phyloP scores from a whole-genome alignment of 2,329 filamentous ascomycete genomes.

The Leptodontidium sp. region DNA sequence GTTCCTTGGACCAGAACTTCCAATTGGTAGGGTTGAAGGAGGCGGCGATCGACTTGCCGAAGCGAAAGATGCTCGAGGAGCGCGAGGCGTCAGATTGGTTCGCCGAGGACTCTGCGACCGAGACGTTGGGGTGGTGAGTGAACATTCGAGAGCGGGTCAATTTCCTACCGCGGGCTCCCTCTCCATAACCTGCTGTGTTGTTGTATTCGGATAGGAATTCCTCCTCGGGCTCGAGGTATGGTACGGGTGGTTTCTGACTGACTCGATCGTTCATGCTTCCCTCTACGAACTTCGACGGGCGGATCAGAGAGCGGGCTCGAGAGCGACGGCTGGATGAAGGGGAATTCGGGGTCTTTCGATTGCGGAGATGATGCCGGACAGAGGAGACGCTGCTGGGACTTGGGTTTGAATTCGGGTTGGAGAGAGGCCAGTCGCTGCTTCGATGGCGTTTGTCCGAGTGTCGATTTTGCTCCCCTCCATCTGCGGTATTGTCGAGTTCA shows the following conservation, averaged over 20 bases:
- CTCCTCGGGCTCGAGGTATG: conserved; percentile 42
- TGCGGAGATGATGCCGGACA: conserved; percentile 34
- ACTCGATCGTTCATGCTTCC: conserved; percentile 87
- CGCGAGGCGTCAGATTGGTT: conserved; percentile 29
- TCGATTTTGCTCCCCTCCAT: conserved; percentile 30
- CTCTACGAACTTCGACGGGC: conserved; percentile 74
- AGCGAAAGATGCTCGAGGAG: conserved; percentile 56
- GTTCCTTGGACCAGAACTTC: conserved; percentile 48
- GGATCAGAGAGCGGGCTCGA: conserved; percentile 50
- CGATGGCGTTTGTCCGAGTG: conserved; percentile 53
- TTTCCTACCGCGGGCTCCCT: conserved; percentile 30
- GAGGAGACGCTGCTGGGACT: conserved; percentile 23
- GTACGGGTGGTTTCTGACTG: conserved; percentile 66
- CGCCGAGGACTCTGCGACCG: conserved; percentile 34
- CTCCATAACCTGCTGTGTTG: conserved; percentile 18
- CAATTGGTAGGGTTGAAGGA: conserved; percentile 62
- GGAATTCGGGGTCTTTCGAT: conserved; percentile 43
- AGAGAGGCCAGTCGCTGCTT: conserved; percentile 54
- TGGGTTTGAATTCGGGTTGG: conserved; percentile 22
- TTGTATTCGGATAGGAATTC: conserved; percentile 33
- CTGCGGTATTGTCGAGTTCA: conserved; percentile 12
- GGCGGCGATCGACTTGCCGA: conserved; percentile 61
- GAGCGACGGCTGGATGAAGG: conserved; percentile 31
- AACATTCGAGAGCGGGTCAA: conserved; percentile 31
- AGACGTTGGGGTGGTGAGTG: conserved; percentile 31